phyloP scores from a whole-genome alignment of 2,329 filamentous ascomycete species.

The Calonectria ilicicola region DNA sequence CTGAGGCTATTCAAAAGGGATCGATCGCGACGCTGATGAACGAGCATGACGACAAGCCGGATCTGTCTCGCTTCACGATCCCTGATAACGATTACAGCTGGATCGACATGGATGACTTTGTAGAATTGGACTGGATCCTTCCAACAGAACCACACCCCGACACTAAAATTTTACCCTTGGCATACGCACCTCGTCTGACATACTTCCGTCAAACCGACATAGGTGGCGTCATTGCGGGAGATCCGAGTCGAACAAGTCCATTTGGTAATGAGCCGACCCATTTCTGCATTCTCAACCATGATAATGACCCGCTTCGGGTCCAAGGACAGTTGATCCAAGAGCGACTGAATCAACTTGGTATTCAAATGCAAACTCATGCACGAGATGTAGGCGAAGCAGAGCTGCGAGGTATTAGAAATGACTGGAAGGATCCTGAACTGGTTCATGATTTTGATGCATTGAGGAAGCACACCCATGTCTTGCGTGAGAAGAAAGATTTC shows the following conservation, averaged over 20 bases:
- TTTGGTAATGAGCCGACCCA: conserved; percentile 96
- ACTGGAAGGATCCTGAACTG: conserved; percentile 61
- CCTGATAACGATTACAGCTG: conserved; percentile 95
- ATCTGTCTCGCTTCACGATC: conserved; percentile 92
- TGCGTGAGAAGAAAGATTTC: conserved; percentile 69
- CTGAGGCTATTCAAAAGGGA: conserved; percentile 78
- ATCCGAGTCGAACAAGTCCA: conserved; percentile 84
- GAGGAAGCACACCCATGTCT: conserved; percentile 64
- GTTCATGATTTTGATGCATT: conserved; percentile 72
- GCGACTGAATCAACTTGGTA: conserved; percentile 81
- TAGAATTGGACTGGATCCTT: conserved; percentile 96
- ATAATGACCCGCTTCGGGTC: conserved; percentile 88
- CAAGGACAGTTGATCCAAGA: conserved; percentile 88
- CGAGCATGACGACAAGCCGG: conserved; percentile 70
- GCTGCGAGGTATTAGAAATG: conserved; percentile 68
- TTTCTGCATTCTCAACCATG: conserved; percentile 92
- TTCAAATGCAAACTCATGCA: conserved; percentile 82
- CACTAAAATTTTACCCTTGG: conserved; percentile 93
- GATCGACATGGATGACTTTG: conserved; percentile 99
- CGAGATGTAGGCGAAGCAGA: conserved; percentile 81
- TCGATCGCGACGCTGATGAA: conserved; percentile 63
- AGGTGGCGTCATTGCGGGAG: conserved; percentile 80
- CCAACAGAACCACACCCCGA: conserved; percentile 91
- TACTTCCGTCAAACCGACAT: conserved; percentile 99
- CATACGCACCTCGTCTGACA: conserved; percentile 93